These are phyloP conservation scores for Triticum dicoccoides DNA, from an alignment of 176 grass and related monocot species.

Conservation along the genomic window DNA sequence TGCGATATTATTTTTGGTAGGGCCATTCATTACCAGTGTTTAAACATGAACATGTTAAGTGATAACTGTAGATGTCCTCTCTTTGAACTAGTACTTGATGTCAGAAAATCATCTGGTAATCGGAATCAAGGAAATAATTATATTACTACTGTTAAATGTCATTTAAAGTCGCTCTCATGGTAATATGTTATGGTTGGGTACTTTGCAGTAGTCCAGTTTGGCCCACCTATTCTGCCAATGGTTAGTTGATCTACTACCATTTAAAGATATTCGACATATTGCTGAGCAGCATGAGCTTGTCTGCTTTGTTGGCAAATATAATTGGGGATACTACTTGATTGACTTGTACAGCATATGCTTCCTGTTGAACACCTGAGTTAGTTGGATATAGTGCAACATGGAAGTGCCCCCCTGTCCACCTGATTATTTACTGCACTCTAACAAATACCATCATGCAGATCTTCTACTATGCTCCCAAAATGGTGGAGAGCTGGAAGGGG, in stretches of 20 bases:
- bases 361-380: background rate
- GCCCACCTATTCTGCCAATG: background rate
- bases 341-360: background rate
- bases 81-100: background rate
- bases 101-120: background rate
- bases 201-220: background rate
- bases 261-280: background rate
- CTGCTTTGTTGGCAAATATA: background rate
- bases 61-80: background rate
- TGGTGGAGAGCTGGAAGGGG: constrained; percentile 95
- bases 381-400: background rate
- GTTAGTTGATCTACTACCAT: background rate
- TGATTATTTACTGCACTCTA: constrained; percentile 19
- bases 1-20: background rate
- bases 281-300: background rate
- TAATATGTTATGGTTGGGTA: background rate
- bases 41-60: background rate
- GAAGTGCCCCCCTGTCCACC: background rate
- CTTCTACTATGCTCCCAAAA: constrained; percentile 95
- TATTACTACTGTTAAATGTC: background rate
- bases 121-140: background rate
- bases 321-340: background rate
- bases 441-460: constrained; percentile 51
- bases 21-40: background rate
- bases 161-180: background rate